phyloP scores from a whole-genome alignment of 768 basidiomycete species.

The Boletus pseudopeckii region DNA sequence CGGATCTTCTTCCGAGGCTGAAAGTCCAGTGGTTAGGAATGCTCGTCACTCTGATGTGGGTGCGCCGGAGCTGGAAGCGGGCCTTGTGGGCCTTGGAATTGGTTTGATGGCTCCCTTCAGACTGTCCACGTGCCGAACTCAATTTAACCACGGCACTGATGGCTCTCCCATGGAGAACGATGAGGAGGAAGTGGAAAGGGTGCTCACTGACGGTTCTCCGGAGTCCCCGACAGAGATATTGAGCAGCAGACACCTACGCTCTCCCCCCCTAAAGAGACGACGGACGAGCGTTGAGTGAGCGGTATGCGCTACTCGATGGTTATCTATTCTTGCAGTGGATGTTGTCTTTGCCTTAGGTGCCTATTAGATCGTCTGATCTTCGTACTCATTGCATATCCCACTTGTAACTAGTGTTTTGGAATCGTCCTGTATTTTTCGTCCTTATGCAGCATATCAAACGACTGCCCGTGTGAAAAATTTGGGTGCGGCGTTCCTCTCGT shows the following conservation, averaged over 20 bases:
- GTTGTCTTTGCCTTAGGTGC: slow-evolving; percentile 5
- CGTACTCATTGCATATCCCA: slow-evolving; percentile 25
- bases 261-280: slow-evolving; percentile 51
- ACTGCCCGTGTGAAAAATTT: slow-evolving; percentile 25
- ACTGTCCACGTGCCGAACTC: slow-evolving; percentile 39
- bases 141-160: slow-evolving; percentile 11
- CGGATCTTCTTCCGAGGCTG: slow-evolving; percentile 31
- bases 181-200: slow-evolving; percentile 35
- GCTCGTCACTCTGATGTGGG: slow-evolving; percentile 19
- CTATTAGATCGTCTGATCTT: slow-evolving; percentile 5
- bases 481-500: slow-evolving; percentile 16
- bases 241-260: slow-evolving; percentile 22
- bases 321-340: slow-evolving; percentile 24
- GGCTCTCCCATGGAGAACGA: slow-evolving; percentile 23
- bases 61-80: slow-evolving; percentile 32
- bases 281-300: slow-evolving; percentile 33
- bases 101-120: slow-evolving; percentile 54
- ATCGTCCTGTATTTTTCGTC: slow-evolving; percentile 24
- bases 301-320: slow-evolving; percentile 15
- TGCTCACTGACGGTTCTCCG: slow-evolving; percentile 22
- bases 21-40: slow-evolving; percentile 51
- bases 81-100: slow-evolving; percentile 38
- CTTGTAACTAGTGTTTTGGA: slow-evolving; percentile 33
- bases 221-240: slow-evolving; percentile 21
- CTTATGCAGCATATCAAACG: background rate